These are phyloP conservation scores for Lolium rigidum DNA, from an alignment of 176 grass and related monocot species.

Conservation along the genomic window DNA sequence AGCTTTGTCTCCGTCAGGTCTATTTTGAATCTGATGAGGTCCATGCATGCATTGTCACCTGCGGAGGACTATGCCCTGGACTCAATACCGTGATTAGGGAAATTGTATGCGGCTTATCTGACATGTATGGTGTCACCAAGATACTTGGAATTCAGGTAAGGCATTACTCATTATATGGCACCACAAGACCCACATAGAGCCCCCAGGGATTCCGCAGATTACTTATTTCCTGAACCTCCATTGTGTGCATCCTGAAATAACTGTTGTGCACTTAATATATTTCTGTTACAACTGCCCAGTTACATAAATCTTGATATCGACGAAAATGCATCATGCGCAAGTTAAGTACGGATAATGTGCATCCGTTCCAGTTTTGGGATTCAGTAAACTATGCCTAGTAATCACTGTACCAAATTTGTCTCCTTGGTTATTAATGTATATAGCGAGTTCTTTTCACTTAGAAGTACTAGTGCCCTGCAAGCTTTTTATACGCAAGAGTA, in stretches of 20 bases:
- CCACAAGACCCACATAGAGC: not conserved
- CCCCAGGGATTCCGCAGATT: not conserved
- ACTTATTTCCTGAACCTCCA: not conserved
- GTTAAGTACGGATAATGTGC: not conserved
- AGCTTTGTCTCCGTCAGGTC: constrained; percentile 53
- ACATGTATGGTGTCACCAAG: constrained; percentile 93
- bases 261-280: not conserved
- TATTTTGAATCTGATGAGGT: constrained; percentile 94
- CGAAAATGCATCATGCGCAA: not conserved
- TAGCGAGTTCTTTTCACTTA: not conserved
- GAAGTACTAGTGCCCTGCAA: not conserved
- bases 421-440: no score
- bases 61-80: constrained; percentile 95
- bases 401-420: not conserved
- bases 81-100: constrained; percentile 99
- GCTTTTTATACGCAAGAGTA: not conserved
- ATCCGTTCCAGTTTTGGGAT: not conserved
- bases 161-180: not conserved
- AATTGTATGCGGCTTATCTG: constrained; percentile 87
- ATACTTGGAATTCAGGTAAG: constrained; percentile 88
- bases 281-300: constrained; percentile 8
- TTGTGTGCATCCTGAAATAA: not conserved
- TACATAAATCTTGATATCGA: not conserved
- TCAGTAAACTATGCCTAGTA: not conserved
- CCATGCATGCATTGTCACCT: constrained; percentile 95